Percentiles rank a stretch among this genome's conserved stretches.
Conservation (phyloP, 805 yeast species). For the Nakazawaea populi region DNA sequence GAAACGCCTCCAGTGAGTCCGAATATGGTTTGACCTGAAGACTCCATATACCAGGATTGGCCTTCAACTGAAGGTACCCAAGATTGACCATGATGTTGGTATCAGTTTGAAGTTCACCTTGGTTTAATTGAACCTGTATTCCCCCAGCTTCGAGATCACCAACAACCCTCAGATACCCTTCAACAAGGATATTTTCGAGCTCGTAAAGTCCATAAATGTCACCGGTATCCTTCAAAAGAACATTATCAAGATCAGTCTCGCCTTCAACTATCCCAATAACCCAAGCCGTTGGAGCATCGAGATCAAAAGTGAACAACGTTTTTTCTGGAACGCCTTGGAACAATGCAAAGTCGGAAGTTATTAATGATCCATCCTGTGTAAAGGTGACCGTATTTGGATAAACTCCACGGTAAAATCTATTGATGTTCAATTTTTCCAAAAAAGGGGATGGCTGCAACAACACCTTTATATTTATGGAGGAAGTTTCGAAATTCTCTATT, state of each 20-base stretch:
- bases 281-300: slow-evolving; percentile 68
- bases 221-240: slow-evolving; percentile 38
- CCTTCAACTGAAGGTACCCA: slow-evolving; percentile 79
- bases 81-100: slow-evolving; percentile 72
- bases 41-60: slow-evolving; percentile 66
- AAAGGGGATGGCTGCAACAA: slow-evolving; percentile 51
- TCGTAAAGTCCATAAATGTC: slow-evolving; percentile 40
- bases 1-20: slow-evolving; percentile 34
- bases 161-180: slow-evolving; percentile 41
- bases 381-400: slow-evolving; percentile 31
- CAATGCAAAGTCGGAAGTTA: slow-evolving; percentile 16
- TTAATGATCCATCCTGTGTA: slow-evolving; percentile 20
- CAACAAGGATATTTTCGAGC: slow-evolving; percentile 53
- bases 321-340: slow-evolving; percentile 48
- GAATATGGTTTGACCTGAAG: slow-evolving; percentile 38
- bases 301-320: slow-evolving; percentile 44
- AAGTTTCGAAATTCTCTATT: slow-evolving; percentile 34
- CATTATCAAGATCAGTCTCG: slow-evolving; percentile 57
- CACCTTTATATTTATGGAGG: slow-evolving; percentile 48
- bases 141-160: slow-evolving; percentile 40
- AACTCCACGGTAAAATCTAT: slow-evolving; percentile 52
- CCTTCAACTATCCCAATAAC: slow-evolving; percentile 47
- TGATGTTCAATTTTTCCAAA: slow-evolving; percentile 38
- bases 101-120: slow-evolving; percentile 30
- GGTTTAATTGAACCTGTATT: slow-evolving; percentile 36